phyloP scores from a whole-genome alignment of 164 flowering plant genomes.

The Stephania yunnanensis region DNA sequence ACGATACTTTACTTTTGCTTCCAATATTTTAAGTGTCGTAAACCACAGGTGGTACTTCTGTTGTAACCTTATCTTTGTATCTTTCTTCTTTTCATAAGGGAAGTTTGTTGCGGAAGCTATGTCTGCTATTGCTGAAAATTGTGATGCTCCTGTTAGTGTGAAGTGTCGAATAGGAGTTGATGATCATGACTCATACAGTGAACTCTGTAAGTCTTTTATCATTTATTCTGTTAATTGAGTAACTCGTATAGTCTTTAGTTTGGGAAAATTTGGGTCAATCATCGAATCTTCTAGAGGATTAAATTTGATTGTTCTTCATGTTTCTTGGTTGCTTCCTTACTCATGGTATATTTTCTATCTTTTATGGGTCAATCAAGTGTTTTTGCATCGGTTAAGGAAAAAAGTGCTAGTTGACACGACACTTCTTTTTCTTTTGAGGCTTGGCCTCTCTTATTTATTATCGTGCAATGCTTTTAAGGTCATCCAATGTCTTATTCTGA shows the following conservation, averaged over 20 bases:
- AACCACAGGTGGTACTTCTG: background rate
- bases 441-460: no score
- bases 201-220: conserved; percentile 65
- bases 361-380: background rate
- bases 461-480: background rate
- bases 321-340: background rate
- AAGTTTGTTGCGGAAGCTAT: conserved; percentile 97
- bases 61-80: conserved; percentile 26
- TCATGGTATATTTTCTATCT: background rate
- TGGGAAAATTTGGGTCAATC: background rate
- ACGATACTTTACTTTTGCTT: background rate
- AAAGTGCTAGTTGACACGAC: background rate
- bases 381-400: background rate
- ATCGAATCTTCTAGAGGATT: background rate
- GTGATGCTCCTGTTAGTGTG: conserved; percentile 85
- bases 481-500: background rate
- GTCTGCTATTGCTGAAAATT: conserved; percentile 85
- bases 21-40: background rate
- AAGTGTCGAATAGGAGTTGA: conserved; percentile 97
- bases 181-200: conserved; percentile 85
- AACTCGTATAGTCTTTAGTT: background rate
- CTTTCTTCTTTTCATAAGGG: conserved; percentile 39
- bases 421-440: background rate
- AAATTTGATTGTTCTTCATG: background rate
- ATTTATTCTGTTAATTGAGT: background rate